These are phyloP conservation scores for Eucalyptus decipiens DNA, from an alignment of 345 rosid genomes.

Conservation along the genomic window DNA sequence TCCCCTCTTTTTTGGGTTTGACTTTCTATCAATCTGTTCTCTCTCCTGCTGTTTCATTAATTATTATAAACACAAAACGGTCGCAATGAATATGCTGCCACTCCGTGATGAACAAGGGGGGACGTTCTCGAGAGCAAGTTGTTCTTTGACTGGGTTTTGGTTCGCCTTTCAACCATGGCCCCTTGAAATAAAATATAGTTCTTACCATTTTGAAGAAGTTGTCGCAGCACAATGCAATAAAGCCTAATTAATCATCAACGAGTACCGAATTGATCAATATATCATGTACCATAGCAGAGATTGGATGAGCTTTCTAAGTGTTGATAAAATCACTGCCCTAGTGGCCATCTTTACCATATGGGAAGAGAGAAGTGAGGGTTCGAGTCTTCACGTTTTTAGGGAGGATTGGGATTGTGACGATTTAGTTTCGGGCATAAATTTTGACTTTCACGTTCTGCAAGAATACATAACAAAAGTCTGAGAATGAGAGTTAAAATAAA, in stretches of 20 bases:
- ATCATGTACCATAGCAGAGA: not conserved
- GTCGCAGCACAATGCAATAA: not conserved
- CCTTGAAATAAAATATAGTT: not conserved
- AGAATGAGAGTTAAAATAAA: too few relatives aligned
- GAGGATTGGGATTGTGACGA: rapidly evolving
- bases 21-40: not conserved
- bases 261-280: not conserved
- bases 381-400: rapidly evolving
- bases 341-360: too few relatives aligned
- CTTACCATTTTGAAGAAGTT: not conserved
- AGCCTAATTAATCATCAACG: not conserved
- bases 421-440: rapidly evolving
- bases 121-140: not conserved
- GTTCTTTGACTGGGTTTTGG: not conserved
- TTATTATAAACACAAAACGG: not conserved
- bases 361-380: too few relatives aligned
- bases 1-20: too few relatives aligned
- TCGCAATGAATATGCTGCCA: not conserved
- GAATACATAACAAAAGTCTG: rapidly evolving
- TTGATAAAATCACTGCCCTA: not conserved
- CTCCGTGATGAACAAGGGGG: not conserved
- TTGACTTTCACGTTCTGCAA: rapidly evolving
- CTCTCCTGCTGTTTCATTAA: not conserved
- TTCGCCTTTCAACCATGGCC: not conserved
- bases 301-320: not conserved